Evolutionary conservation across 2,329 filamentous ascomycete genomes (phyloP), one percentile per base, ranked within the genome.

Genomic region (Cryphonectria parasitica): DNA sequence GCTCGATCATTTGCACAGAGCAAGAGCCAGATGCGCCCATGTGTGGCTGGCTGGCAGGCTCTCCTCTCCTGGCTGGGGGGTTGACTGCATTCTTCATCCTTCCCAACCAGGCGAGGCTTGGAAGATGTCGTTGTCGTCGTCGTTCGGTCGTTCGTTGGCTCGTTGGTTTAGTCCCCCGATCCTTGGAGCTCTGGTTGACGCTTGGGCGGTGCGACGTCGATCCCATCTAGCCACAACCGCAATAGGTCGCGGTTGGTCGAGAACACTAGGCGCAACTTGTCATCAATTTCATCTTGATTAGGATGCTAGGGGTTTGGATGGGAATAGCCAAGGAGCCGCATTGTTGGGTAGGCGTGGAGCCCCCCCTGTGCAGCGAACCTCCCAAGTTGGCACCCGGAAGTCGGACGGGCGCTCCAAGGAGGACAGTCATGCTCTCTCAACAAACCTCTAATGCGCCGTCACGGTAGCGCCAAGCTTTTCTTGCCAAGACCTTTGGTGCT

Each of bases 301-400:
- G 61, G 60, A 36, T 56, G n/a, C 19, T 45, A 66, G 64, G 39
- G 58, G 52, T 45, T 45, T 34, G 34, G 43, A 43, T 43, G 41
- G 15, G 15, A 43, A 17, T 13, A 1, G 41, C 41, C 17, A 54
- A 43, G 69, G 68, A 71, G 66, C 58, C 63, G 65, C 69, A 68
- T 39, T 25, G n/a, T 43, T 25, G 19, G 58, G 45, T 41, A 49
- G 67, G 68, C 28, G 17, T 36, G 36, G 34, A 11, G 34, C 67
- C 64, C 45, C 43, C 67, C 64, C 39, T 19, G 28, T 43, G 52
- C 52, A 15, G 34, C 63, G 36, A 62, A n/a, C 6, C n/a, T n/a
- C 45, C 69, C 69, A 19, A 58, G 61, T 54, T 64, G 70, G 58
- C 34, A 61, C 60, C 54, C 70, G 70, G 70, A 66, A 71, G 70